phyloP scores from a whole-genome alignment of 495 filamentous ascomycete genomes.

The Aspergillus biplanus region DNA sequence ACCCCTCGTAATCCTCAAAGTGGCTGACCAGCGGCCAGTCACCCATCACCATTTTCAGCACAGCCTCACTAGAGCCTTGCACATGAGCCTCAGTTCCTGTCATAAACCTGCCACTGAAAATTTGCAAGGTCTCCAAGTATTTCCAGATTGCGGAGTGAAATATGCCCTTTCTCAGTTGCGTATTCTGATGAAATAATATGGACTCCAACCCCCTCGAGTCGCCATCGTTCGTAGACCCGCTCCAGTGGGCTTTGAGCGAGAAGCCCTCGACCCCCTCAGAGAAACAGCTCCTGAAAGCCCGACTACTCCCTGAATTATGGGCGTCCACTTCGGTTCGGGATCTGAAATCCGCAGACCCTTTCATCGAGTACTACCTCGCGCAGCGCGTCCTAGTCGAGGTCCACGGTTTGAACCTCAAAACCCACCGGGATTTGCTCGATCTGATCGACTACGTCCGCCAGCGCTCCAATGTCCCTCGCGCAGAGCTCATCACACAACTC shows the following conservation, averaged over 20 bases:
- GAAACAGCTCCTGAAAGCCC: background rate
- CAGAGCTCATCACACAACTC: conserved; percentile 6
- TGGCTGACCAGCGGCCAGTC: background rate
- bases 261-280: background rate
- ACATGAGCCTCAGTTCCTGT: no score
- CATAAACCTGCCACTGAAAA: background rate
- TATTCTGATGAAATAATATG: background rate
- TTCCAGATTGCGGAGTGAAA: background rate
- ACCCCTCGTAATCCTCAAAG: background rate
- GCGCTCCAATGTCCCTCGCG: background rate
- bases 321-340: background rate
- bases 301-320: conserved; percentile 13
- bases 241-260: background rate
- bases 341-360: conserved; percentile 10
- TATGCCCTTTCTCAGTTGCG: background rate
- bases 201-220: background rate
- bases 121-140: background rate
- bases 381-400: conserved; percentile 13
- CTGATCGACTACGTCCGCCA: conserved; percentile 12
- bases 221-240: background rate
- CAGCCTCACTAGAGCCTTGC: background rate
- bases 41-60: background rate
- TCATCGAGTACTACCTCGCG: conserved; percentile 15
- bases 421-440: conserved; percentile 12
- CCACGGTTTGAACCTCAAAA: conserved; percentile 11